Evolutionary conservation across 2,329 filamentous ascomycete genomes (phyloP).

Genomic region (Cordyceps javanica): DNA sequence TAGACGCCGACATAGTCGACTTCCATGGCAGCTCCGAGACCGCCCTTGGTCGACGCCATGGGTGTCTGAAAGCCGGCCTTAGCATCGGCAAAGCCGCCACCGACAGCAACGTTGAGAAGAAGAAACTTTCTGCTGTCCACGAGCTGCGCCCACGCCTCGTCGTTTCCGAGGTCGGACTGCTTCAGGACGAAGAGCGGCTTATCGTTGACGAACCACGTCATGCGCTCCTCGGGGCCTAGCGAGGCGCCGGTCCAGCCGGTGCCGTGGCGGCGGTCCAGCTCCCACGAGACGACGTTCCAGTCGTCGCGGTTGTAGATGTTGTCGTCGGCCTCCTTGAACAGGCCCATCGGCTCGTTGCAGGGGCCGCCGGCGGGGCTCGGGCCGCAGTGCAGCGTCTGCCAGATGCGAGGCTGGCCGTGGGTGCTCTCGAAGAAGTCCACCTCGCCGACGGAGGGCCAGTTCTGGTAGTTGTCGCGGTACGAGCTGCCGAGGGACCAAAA

Average conservation of each 20-base stretch:
- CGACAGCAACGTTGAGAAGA: constrained; percentile 35
- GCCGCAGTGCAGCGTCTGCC: constrained; percentile 38
- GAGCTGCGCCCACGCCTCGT: constrained; percentile 25
- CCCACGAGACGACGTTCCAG: constrained; percentile 28
- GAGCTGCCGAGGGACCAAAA: constrained; percentile 39
- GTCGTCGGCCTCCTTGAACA: constrained; percentile 17
- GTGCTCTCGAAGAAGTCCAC: constrained; percentile 39
- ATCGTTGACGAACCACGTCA: constrained; percentile 32
- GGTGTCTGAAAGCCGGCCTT: constrained; percentile 28
- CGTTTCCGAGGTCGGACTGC: constrained; percentile 22
- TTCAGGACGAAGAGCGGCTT: constrained; percentile 21
- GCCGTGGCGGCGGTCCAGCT: constrained; percentile 26
- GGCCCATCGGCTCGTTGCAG: constrained; percentile 35
- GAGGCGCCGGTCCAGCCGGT: constrained; percentile 2
- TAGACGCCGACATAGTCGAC: constrained; percentile 35
- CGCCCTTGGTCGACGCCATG: constrained; percentile 26
- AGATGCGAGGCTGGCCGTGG: constrained; percentile 31
- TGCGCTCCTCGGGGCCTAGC: constrained; percentile 23
- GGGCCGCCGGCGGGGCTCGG: constrained; percentile 28
- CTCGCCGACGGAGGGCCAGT: constrained; percentile 38
- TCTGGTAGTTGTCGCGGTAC: constrained; percentile 31
- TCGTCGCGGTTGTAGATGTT: constrained; percentile 20
- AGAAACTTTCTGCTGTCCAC: constrained; percentile 28
- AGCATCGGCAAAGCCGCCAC: constrained; percentile 31
- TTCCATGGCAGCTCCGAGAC: constrained; percentile 28